Base-by-base conservation (phyloP, 208 protist species). In the Trypanosoma cruzi region DNA sequence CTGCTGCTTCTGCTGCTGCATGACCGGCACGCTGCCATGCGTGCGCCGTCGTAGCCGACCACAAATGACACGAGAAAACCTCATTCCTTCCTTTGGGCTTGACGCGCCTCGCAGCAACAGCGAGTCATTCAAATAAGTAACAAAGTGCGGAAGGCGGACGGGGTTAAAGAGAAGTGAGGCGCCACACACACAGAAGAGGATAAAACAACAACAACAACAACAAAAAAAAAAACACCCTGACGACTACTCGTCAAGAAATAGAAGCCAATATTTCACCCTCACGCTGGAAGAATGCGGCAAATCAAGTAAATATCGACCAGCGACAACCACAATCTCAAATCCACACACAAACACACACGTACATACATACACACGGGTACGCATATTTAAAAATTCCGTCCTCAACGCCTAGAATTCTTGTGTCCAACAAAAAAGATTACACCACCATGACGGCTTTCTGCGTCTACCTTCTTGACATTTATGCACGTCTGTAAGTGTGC, bases 401-500 rank as follows among this genome's bases (percentile, higher is more conserved):
- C n/a, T n/a, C n/a, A n/a, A n/a, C n/a, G n/a, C n/a, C n/a, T n/a
- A n/a, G n/a, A n/a, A n/a, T n/a, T n/a, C n/a, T n/a, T n/a, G n/a
- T n/a, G n/a, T n/a, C n/a, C n/a, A n/a, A n/a, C n/a, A n/a, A n/a
- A n/a, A n/a, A n/a, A n/a, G n/a, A 50, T 4, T 3, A n/a, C 11
- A 50, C 46, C 11, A 50, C 4, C 6, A 44, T 18, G 10, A 44
- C 36, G 28, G 24, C 3, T 4, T 14, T 11, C 16, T 26, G 2
- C 8, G 20, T 50, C 53, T 32, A 60, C 32, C 58, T 61, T 46
- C 52, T 52, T 20, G 28, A n/a, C 29, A 14, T 20, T 26, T 71
- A 59, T 14, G 31, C 52, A 22, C 63, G n/a, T 50, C 67, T 42
- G 36, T 50, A 28, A 42, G 60, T 22, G 58, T 72, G 42, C 84